Evolutionary conservation across 176 grass and related monocot species (phyloP), one percentile per base, ranked within the genome.

Genomic region (Musa acuminata): DNA sequence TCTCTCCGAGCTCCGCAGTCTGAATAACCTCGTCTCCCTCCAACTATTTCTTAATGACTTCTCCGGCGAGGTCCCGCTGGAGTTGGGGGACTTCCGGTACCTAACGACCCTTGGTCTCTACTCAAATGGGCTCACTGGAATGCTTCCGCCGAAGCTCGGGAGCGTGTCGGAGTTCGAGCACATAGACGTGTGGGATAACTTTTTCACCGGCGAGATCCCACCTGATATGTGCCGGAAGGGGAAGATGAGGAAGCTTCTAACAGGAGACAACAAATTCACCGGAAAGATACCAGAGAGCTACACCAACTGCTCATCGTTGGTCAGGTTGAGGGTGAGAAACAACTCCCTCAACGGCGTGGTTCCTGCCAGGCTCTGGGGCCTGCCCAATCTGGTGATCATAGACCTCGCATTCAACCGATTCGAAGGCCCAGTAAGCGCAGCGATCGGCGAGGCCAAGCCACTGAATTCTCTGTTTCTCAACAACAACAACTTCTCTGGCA

Each of bases 141-240:
- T 77, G 74, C 79, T 96, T 75, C 92, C 87, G 25, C 48, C 57
- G 49, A 86, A 86, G 74, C 84, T 96, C 17, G 92, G 92, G 55
- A 87, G 77, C 68, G 89, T 80, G 62, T 82, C 92, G 25, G 78
- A 83, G 49, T 89, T 92, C 14, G 76, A 73, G 12, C 83, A 68
- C 72, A 53, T 92, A 7, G 92, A 96, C 82, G 91, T 96, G 58
- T 96, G 89, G 6, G 84, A 87, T 79, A 96, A 96, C 74, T 62
- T 21, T 19, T 92, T 96, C 83, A 69, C 79, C 1, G 87, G 92
- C 11, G 67, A 78, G 12, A 92, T 96, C 71, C 92, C 92, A 13
- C 84, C 77, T 76, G 77, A 81, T 71, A 48, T 96, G 9, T 96
- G 92, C 72, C 24, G 74, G 6, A 69, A 16, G 29, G 87, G 94